Evolutionary conservation across 2,329 filamentous ascomycete genomes (phyloP).

Genomic region (Biscogniauxia sp.): DNA sequence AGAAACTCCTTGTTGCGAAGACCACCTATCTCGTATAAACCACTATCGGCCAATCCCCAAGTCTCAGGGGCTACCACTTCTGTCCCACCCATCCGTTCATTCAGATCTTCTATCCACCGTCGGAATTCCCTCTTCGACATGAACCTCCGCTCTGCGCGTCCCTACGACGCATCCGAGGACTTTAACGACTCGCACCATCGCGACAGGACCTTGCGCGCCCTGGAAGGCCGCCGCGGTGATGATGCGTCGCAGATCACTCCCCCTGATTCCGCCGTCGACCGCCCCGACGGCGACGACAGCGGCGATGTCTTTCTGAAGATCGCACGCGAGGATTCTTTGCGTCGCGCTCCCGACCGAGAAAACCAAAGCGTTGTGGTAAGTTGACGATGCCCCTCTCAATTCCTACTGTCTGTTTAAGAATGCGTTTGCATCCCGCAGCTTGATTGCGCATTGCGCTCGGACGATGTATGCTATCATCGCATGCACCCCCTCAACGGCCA

Average conservation of each 20-base stretch:
- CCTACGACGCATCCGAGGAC: constrained; percentile 45
- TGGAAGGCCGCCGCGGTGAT: constrained; percentile 46
- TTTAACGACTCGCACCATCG: constrained; percentile 43
- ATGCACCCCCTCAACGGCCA: neutral
- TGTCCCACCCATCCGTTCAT: constrained; percentile 52
- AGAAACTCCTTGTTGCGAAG: constrained; percentile 41
- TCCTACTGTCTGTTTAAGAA: constrained; percentile 11
- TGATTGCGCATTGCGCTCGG: constrained; percentile 4
- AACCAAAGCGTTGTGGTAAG: constrained; percentile 47
- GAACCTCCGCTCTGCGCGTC: constrained; percentile 42
- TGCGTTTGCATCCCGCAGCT: neutral
- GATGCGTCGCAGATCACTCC: constrained; percentile 40
- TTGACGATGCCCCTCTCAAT: constrained; percentile 21
- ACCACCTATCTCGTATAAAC: constrained; percentile 51
- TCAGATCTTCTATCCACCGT: constrained; percentile 56
- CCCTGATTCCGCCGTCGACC: constrained; percentile 38
- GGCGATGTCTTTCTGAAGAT: constrained; percentile 60
- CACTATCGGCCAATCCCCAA: constrained; percentile 31
- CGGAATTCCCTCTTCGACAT: constrained; percentile 54
- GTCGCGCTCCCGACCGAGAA: constrained; percentile 37
- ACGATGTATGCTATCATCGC: neutral
- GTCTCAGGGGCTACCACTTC: constrained; percentile 31
- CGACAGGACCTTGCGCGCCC: constrained; percentile 49
- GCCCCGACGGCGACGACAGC: constrained; percentile 49
- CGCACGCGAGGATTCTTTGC: constrained; percentile 50